These are phyloP conservation scores for Globisporangium nodosum DNA, from an alignment of 352 stramenopile species.

Conservation along the genomic window DNA sequence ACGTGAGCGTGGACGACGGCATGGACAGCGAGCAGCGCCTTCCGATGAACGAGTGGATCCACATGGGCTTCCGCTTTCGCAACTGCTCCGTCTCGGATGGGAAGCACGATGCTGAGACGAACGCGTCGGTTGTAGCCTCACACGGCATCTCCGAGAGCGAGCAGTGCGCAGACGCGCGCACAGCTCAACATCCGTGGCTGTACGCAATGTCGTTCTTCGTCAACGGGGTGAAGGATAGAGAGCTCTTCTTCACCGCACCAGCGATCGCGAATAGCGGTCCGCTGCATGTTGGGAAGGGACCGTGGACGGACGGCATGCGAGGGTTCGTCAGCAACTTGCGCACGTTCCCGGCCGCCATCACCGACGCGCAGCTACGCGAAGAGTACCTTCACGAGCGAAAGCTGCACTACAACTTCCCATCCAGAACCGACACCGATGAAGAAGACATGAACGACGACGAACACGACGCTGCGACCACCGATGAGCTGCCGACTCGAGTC, in stretches of 20 bases:
- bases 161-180: conserved; percentile 10
- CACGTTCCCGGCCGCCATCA: conserved; percentile 31
- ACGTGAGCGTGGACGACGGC: conserved; percentile 43
- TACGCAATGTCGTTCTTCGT: conserved; percentile 54
- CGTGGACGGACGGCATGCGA: conserved; percentile 57
- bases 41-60: conserved; percentile 49
- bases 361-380: conserved; percentile 19
- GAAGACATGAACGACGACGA: neutral
- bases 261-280: conserved; percentile 51
- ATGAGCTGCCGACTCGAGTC: neutral
- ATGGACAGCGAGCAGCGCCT: conserved; percentile 39
- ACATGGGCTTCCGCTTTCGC: conserved; percentile 64
- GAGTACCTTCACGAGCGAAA: conserved; percentile 22
- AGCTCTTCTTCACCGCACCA: conserved; percentile 33
- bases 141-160: neutral
- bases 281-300: conserved; percentile 60
- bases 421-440: neutral
- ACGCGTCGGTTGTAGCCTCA: neutral
- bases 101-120: neutral
- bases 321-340: conserved; percentile 61
- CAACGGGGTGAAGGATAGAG: conserved; percentile 51
- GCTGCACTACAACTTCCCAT: conserved; percentile 21
- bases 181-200: conserved; percentile 13
- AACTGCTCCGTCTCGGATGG: conserved; percentile 34
- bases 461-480: neutral